Conservation (phyloP, 805 yeast genomes). For the Sugiyamaella boreocaroliniensis region DNA sequence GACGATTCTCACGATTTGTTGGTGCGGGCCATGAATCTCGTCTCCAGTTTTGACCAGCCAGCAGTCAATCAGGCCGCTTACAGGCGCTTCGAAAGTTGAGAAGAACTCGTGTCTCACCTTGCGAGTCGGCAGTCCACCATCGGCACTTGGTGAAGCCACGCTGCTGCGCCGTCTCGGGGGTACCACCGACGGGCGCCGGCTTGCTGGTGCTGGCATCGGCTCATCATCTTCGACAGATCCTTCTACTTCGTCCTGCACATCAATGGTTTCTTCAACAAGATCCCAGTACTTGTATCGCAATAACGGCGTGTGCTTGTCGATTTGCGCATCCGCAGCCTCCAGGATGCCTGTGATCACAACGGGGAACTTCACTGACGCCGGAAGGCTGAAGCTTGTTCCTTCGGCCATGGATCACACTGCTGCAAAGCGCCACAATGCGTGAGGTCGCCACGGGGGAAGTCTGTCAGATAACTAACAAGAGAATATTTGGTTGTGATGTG, state of each 20-base stretch:
- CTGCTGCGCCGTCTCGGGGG: background rate
- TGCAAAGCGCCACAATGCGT: background rate
- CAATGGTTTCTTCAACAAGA: slow-evolving; percentile 35
- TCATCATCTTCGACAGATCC: background rate
- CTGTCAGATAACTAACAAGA: background rate
- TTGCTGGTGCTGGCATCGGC: background rate
- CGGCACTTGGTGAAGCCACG: background rate
- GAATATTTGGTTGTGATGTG: background rate
- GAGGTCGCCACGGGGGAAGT: background rate
- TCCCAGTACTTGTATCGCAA: slow-evolving; percentile 64
- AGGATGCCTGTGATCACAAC: slow-evolving; percentile 51
- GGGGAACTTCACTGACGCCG: slow-evolving; percentile 62
- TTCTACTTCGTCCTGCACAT: slow-evolving; percentile 26
- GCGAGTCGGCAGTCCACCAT: background rate
- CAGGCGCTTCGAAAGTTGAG: slow-evolving; percentile 67
- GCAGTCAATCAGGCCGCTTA: slow-evolving; percentile 57
- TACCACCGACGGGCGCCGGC: background rate
- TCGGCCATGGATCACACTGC: slow-evolving; percentile 10
- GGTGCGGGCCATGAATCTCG: slow-evolving; percentile 42
- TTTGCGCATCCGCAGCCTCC: slow-evolving; percentile 31
- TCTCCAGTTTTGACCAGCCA: slow-evolving; percentile 53
- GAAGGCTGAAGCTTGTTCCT: slow-evolving; percentile 46
- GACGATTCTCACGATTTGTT: slow-evolving; percentile 47
- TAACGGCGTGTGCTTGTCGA: slow-evolving; percentile 48
- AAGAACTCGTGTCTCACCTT: slow-evolving; percentile 33